These are phyloP conservation scores for Neurospora sp. DNA, from an alignment of 495 filamentous ascomycete genomes.

Conservation along the genomic window DNA sequence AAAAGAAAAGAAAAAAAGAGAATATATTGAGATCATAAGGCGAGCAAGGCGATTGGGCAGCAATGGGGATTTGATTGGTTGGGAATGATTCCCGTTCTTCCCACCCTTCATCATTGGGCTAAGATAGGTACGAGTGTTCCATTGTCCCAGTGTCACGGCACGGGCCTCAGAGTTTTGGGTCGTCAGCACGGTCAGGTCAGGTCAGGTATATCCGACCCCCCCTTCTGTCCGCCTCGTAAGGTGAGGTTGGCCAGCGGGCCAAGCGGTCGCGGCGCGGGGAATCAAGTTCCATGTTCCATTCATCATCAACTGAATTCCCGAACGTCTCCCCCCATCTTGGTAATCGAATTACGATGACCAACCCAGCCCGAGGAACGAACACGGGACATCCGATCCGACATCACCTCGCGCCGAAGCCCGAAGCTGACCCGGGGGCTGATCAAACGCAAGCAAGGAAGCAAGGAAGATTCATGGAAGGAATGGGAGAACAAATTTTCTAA, in stretches of 20 bases:
- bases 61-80: slow-evolving; percentile 7
- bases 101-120: background rate
- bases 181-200: background rate
- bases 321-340: background rate
- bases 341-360: background rate
- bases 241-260: background rate
- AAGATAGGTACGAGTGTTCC: background rate
- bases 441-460: background rate
- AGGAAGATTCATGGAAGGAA: background rate
- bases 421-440: background rate
- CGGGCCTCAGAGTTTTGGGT: background rate
- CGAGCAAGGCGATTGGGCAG: slow-evolving; percentile 13
- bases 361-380: background rate
- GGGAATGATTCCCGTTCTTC: background rate
- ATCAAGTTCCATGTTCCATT: background rate
- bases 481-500: background rate
- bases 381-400: background rate
- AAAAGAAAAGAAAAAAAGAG: background rate
- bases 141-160: background rate
- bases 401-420: background rate
- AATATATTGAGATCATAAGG: background rate
- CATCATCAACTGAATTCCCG: background rate
- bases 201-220: background rate
- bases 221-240: background rate
- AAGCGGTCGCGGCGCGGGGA: background rate